phyloP scores from a whole-genome alignment of 2,329 filamentous ascomycete species.

The Aspergillus sp. region DNA sequence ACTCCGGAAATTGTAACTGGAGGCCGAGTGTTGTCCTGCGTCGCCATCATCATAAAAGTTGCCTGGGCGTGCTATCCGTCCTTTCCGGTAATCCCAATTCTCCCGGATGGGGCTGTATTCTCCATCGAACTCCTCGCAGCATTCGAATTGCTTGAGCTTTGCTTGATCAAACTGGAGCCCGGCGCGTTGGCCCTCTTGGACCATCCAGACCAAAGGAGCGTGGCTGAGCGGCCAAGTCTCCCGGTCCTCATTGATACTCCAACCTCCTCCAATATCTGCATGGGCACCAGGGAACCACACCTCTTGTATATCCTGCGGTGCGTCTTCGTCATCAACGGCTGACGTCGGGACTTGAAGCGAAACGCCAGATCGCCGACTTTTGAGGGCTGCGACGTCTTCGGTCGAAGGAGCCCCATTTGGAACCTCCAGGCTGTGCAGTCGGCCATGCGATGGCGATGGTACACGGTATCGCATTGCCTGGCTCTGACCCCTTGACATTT shows the following conservation, averaged over 20 bases:
- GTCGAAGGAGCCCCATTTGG: slow-evolving; percentile 17
- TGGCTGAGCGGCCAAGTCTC: slow-evolving; percentile 56
- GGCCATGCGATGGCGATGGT: slow-evolving; percentile 9
- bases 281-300: slow-evolving; percentile 68
- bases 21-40: slow-evolving; percentile 16
- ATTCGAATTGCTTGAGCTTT: slow-evolving; percentile 59
- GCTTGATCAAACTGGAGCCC: slow-evolving; percentile 61
- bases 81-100: slow-evolving; percentile 5
- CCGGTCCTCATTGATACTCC: slow-evolving; percentile 49
- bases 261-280: slow-evolving; percentile 69
- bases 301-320: slow-evolving; percentile 63
- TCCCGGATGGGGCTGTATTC: slow-evolving; percentile 27
- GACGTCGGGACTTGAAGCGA: slow-evolving; percentile 21
- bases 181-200: slow-evolving; percentile 53
- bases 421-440: slow-evolving; percentile 16
- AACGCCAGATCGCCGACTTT: slow-evolving; percentile 19
- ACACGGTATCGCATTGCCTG: slow-evolving; percentile 21
- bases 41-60: slow-evolving; percentile 7
- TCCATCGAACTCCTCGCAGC: slow-evolving; percentile 39
- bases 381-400: slow-evolving; percentile 22
- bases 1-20: slow-evolving; percentile 42
- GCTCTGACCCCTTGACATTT: slow-evolving; percentile 7
- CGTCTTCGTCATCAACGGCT: slow-evolving; percentile 18
- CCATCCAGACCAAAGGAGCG: slow-evolving; percentile 61
- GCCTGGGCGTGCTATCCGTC: slow-evolving; percentile 7